Conservation (phyloP, 2,329 filamentous ascomycete species). For the Aspergillus versicolor region DNA sequence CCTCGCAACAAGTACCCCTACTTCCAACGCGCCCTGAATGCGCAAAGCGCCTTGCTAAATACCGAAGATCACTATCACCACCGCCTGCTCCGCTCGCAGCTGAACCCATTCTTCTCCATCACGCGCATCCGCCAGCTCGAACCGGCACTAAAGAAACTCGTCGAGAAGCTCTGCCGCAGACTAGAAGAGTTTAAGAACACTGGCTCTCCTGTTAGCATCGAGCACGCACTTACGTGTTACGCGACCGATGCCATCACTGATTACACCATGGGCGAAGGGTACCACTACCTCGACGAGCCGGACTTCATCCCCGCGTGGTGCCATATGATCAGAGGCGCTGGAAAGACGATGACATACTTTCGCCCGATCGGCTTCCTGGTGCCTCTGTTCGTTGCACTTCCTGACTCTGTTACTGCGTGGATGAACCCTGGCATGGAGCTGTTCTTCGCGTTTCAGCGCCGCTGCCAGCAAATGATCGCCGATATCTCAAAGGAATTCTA, state of each 20-base stretch:
- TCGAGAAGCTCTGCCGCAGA: slow-evolving; percentile 26
- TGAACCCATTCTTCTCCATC: slow-evolving; percentile 38
- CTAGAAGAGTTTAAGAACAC: slow-evolving; percentile 21
- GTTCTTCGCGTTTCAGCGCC: slow-evolving; percentile 20
- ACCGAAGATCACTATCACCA: slow-evolving; percentile 32
- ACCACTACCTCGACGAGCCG: slow-evolving; percentile 31
- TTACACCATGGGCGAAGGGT: slow-evolving; percentile 37
- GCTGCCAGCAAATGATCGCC: slow-evolving; percentile 15
- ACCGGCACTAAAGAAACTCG: slow-evolving; percentile 21
- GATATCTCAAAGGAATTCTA: slow-evolving; percentile 12
- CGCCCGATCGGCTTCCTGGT: slow-evolving; percentile 24
- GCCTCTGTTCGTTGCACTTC: slow-evolving; percentile 20
- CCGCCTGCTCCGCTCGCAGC: slow-evolving; percentile 30
- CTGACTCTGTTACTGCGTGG: slow-evolving; percentile 17
- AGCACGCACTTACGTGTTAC: slow-evolving; percentile 39
- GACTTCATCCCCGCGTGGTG: slow-evolving; percentile 33
- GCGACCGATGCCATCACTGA: slow-evolving; percentile 49
- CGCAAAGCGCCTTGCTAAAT: slow-evolving; percentile 32
- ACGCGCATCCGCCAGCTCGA: slow-evolving; percentile 26
- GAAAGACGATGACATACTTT: slow-evolving; percentile 21
- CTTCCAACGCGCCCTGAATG: slow-evolving; percentile 29
- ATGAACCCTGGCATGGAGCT: slow-evolving; percentile 23
- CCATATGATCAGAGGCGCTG: slow-evolving; percentile 24
- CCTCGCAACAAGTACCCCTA: slow-evolving; percentile 32
- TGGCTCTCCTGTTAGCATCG: slow-evolving; percentile 19